These are phyloP conservation scores for Kwoniella sp. DNA, from an alignment of 768 basidiomycete species.

Conservation along the genomic window DNA sequence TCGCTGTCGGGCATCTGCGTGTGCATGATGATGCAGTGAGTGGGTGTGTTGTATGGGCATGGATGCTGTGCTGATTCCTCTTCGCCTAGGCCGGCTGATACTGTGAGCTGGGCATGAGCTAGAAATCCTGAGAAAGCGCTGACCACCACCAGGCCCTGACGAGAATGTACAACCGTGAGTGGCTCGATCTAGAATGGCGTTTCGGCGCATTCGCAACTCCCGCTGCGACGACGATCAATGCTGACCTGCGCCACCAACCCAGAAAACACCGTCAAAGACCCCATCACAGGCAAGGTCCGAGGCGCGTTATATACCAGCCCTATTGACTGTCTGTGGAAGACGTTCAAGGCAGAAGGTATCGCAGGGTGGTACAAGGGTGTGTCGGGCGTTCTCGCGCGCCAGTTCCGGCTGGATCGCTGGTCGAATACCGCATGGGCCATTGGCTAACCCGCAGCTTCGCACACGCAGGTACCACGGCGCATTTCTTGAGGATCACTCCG, in stretches of 20 bases:
- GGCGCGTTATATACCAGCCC: slow-evolving; percentile 85
- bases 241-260: not conserved
- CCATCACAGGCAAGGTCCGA: slow-evolving; percentile 49
- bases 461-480: slow-evolving; percentile 77
- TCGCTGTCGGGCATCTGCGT: slow-evolving; percentile 87
- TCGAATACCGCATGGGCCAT: no score
- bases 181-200: no score
- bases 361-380: slow-evolving; percentile 93
- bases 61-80: not conserved
- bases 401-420: not conserved
- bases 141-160: slow-evolving; percentile 64
- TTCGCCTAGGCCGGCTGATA: slow-evolving; percentile 35
- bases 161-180: slow-evolving; percentile 78
- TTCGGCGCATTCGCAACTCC: no score
- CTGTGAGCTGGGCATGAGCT: slow-evolving; percentile 2
- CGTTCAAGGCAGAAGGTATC: slow-evolving; percentile 79
- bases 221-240: slow-evolving; percentile 1
- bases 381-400: not conserved
- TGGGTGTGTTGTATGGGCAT: slow-evolving; percentile 14
- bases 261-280: slow-evolving; percentile 49
- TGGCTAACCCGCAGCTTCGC: no score
- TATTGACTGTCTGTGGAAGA: slow-evolving; percentile 96
- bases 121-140: slow-evolving; percentile 1
- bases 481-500: slow-evolving; percentile 86
- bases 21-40: slow-evolving; percentile 88